Base-by-base conservation (phyloP, 768 basidiomycete species). In the Trichaptum fuscoviolaceum region DNA sequence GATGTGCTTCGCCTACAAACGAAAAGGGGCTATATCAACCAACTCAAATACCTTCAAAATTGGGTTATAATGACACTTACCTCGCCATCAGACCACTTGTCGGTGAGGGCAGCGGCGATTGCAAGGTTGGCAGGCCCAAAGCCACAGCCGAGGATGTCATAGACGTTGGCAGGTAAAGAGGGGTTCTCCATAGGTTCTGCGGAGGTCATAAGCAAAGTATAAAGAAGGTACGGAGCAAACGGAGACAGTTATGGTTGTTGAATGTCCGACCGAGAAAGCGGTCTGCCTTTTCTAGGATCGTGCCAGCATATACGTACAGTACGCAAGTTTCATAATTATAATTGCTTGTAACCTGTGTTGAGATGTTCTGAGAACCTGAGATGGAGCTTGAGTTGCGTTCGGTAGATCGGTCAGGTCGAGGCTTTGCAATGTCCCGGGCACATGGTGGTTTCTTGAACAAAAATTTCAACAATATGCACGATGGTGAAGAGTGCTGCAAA, bases 81-180 rank as follows among this genome's bases (percentile, higher is more conserved):
- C 59, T 20, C 15, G 18, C 17, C 66, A 63, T 70, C 65, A 18
- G 61, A 63, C 73, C 79, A 79, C 69, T 76, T 77, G 67, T 85
- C 84, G n/a, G 83, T 71, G 67, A 84, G 75, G 24, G 82, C 82
- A 10, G 79, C 80, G 35, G 81, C 83, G 63, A 85, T 76, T 35
- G 84, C 84, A 65, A 85, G 75, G 69, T 84, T 84, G 2, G 84
- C 80, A 25, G 84, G 84, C 12, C 84, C 84, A 65, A 84, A 85
- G 1, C 84, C 84, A 18, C 84, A 70, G 60, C 83, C 82, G 64
- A 85, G 75, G 27, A 84, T 69, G 73, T 85, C 84, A 73, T 78
- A 81, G 23, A 72, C 35, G 9, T 62, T 62, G 12, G 61, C 62
- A 63, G 62, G 17, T 30, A 63, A 57, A 61, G 60, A 24, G 12